Conservation (phyloP, 108 stramenopile genomes). For the Parmales sp. region DNA sequence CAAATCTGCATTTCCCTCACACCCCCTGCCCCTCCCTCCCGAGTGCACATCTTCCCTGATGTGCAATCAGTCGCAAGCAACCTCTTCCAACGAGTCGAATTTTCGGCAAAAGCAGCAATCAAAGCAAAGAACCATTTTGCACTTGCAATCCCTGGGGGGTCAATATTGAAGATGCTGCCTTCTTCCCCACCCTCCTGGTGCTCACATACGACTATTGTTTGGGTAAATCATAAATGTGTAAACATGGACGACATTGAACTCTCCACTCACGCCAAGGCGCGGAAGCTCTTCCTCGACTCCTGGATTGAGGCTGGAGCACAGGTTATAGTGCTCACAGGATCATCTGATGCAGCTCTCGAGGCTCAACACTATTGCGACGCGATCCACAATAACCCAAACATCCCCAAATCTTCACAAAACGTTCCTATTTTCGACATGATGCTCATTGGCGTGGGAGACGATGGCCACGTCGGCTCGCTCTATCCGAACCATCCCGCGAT, state of each 20-base stretch:
- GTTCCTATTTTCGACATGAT: constrained; percentile 66
- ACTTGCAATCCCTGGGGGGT: constrained; percentile 70
- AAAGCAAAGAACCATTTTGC: constrained; percentile 45
- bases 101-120: too few species aligned
- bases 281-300: constrained; percentile 37
- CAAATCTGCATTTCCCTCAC: too few species aligned
- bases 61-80: too few species aligned
- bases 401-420: background rate
- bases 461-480: constrained; percentile 62
- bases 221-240: constrained; percentile 76
- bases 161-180: constrained; percentile 57
- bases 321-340: constrained; percentile 43
- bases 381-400: background rate
- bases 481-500: constrained; percentile 62
- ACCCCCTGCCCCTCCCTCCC: too few species aligned
- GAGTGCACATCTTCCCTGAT: too few species aligned
- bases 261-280: constrained; percentile 66
- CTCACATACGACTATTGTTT: constrained; percentile 46
- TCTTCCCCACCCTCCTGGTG: constrained; percentile 36
- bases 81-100: too few species aligned
- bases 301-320: constrained; percentile 49
- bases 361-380: constrained; percentile 43
- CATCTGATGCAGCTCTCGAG: constrained; percentile 42
- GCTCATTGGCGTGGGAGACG: constrained; percentile 68
- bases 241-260: constrained; percentile 37